Evolutionary conservation across 352 stramenopile genomes (phyloP), one percentile per base, ranked within the genome.

Genomic region (Halophytophthora polymorphica): DNA sequence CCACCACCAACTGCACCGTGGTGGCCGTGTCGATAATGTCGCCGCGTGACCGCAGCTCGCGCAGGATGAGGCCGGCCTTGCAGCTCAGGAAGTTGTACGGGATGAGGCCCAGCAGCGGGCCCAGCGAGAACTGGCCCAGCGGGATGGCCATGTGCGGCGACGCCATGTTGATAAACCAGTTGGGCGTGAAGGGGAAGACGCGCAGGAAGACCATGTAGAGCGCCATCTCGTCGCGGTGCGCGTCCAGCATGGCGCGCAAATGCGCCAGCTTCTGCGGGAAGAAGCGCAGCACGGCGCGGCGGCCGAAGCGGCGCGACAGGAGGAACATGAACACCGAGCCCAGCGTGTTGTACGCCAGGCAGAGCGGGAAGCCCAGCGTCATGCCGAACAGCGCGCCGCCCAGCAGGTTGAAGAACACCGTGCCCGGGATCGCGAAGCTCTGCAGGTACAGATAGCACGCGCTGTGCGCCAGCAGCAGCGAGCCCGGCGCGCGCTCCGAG

Each of bases 101-200:
- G 19, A 88, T 78, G 19, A 92, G 64, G 5, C 81, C 81, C 18
- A 92, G 53, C 10, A 83, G 67, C 18, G 80, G 77, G 2, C 77
- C 79, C 23, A 88, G 46, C 19, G 71, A 50, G 60, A 92, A 92
- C 50, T 80, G 70, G 12, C 55, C 17, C 31, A 92, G 28, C 22
- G 81, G 76, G 50, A 92, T 90, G 19, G 71, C 61, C 41, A 92
- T 50, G 37, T 92, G 81, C 31, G 81, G 78, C 31, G 81, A 86
- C 52, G 81, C 80, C 64, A 92, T 63, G 71, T 92, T 92, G 68
- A 92, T 87, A 46, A 92, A 92, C 81, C 81, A 92, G 55, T 92
- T 92, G 56, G 81, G 81, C 15, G 81, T 88, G 59, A 92, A 90
- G 23, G 81, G 81, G 53, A 92, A 92, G 3, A 92, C 77, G 25